Base-by-base conservation (phyloP, 345 rosid species). In the Gossypium stocksii region DNA sequence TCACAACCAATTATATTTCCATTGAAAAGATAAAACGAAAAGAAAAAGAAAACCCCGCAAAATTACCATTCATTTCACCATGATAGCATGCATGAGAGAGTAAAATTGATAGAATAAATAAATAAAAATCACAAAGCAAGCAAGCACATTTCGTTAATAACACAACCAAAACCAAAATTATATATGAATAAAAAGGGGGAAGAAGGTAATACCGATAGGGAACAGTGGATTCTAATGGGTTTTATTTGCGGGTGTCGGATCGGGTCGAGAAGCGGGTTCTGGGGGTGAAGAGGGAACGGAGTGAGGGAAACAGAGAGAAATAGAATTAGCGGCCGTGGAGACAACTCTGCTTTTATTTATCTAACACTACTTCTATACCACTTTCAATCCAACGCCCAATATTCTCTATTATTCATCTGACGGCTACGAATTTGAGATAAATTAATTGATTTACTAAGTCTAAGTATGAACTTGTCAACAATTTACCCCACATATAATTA, bases 301-400 rank as follows among this genome's bases (percentile, higher is more conserved):
- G 71, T 4, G 52, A 13, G 7, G 38, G 6, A 34, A 34, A 34
- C 38, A 2, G 43, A 13, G 23, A 43, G 2, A 48, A 7, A 68
- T 7, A 48, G 5, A 66, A 10, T 41, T 44, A 63, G 57, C 57
- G 57, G 72, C 43, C 58, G 71, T 16, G 57, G 15, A 48, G 58
- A 48, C 22, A 19, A 29, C 38, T 9, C 52, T 65, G 72, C 2
- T 46, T 66, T 66, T 66, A 14, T 66, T 59, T 59, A 22, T 58
- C 15, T 23, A 3, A 48, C 57, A 25, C 19, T 9, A 34, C 1
- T 48, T 49, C 34, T 48, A 48, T 15, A 15, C 14, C 58, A 22
- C 71, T 22, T 66, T 16, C 57, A 27, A 68, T 68, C 72, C 20
- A 25, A 68, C 58, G 72, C 22, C 57, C 14, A 25, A 48, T n/a